Evolutionary conservation across 2,329 filamentous ascomycete genomes (phyloP).

Genomic region (Cryphonectria carpinicola): DNA sequence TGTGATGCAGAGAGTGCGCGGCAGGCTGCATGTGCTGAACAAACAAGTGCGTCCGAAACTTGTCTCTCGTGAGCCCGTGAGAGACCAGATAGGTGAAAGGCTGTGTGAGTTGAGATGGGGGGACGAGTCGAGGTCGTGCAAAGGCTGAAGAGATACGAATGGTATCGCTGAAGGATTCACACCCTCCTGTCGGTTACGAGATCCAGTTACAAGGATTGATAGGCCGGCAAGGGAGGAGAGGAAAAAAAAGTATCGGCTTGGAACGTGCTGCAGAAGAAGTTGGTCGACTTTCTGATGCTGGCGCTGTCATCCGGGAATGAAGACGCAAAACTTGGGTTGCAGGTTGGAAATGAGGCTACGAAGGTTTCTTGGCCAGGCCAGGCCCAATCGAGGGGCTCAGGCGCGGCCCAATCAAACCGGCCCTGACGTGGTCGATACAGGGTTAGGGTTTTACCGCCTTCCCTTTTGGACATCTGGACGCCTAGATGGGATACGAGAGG

Average conservation of each 20-base stretch:
- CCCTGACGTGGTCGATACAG: background rate
- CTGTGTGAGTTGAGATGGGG: background rate
- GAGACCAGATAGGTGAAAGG: background rate
- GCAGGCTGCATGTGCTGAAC: conserved; percentile 3
- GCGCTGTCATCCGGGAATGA: background rate
- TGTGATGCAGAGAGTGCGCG: conserved; percentile 9
- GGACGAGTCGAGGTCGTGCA: background rate
- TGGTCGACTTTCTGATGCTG: background rate
- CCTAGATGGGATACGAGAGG: background rate
- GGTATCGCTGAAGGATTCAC: background rate
- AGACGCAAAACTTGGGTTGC: conserved; percentile 6
- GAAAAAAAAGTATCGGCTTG: background rate
- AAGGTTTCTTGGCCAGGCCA: conserved; percentile 4
- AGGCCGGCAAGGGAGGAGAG: conserved; percentile 12
- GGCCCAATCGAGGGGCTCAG: background rate
- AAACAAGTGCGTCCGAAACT: background rate
- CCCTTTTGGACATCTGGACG: background rate
- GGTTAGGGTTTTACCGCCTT: background rate
- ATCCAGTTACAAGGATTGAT: conserved; percentile 9
- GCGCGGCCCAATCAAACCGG: background rate
- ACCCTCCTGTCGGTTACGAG: background rate
- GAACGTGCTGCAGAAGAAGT: background rate
- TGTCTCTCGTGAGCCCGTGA: background rate
- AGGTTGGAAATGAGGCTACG: conserved; percentile 16
- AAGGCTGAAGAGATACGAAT: background rate